Percentiles rank a stretch among this genome's conserved stretches.
These are phyloP conservation scores for Fusarium foetens DNA, from an alignment of 2,329 filamentous ascomycete genomes.

Conservation along the genomic window DNA sequence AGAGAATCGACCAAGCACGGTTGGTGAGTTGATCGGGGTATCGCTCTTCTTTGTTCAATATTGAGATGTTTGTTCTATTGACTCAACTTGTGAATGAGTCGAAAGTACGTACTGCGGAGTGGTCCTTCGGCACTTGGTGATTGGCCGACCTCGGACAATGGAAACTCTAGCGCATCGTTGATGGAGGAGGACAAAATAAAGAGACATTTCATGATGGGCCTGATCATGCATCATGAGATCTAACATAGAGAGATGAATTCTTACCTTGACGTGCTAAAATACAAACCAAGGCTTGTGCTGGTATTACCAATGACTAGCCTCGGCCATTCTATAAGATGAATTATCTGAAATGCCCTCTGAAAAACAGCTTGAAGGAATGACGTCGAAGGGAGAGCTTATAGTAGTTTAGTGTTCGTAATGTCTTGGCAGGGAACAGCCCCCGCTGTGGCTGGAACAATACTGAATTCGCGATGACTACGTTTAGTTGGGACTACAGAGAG, in stretches of 20 bases:
- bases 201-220: slow-evolving; percentile 15
- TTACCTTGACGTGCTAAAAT: neutral
- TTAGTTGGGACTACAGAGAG: neutral
- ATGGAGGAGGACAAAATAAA: slow-evolving; percentile 13
- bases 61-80: slow-evolving; percentile 37
- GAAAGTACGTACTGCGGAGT: slow-evolving; percentile 39
- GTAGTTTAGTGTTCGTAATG: neutral
- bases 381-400: slow-evolving; percentile 12
- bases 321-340: neutral
- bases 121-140: slow-evolving; percentile 21
- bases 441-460: slow-evolving; percentile 20
- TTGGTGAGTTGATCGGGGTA: neutral
- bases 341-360: neutral
- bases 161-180: slow-evolving; percentile 11
- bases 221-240: neutral
- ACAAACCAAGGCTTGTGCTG: neutral
- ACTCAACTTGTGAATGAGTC: slow-evolving; percentile 36
- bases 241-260: neutral
- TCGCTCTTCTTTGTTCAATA: slow-evolving; percentile 23
- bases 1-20: neutral
- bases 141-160: slow-evolving; percentile 38
- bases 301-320: neutral
- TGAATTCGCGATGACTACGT: neutral
- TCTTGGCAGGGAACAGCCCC: slow-evolving; percentile 2
- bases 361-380: slow-evolving; percentile 2